Evolutionary conservation across 495 filamentous ascomycete species (phyloP).

Genomic region (Penicillium mononematosum): DNA sequence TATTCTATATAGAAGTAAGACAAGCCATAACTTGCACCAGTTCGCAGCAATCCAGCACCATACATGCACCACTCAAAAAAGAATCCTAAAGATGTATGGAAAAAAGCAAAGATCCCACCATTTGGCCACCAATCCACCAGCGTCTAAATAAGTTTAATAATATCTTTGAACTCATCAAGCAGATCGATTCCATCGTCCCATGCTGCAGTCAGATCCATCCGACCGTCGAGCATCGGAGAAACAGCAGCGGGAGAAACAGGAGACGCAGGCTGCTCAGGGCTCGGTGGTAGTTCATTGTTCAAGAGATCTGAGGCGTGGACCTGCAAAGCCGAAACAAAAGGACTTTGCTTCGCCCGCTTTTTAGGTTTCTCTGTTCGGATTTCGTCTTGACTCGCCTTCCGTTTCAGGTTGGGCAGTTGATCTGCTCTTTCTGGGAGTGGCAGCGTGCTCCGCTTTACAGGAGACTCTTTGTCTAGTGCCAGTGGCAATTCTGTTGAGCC

Average conservation of each 20-base stretch:
- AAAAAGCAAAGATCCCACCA: not conserved
- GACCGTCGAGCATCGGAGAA: not conserved
- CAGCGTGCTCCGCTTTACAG: slow-evolving; percentile 3
- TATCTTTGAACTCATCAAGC: slow-evolving; percentile 40
- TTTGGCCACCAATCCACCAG: not conserved
- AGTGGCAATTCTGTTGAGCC: slow-evolving; percentile 2
- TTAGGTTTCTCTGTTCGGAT: not conserved
- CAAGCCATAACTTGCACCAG: not conserved
- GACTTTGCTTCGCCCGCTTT: not conserved
- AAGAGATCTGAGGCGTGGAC: not conserved
- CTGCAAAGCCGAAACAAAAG: not conserved
- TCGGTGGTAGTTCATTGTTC: not conserved
- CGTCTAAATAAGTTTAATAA: slow-evolving; percentile 32
- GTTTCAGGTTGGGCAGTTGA: not conserved
- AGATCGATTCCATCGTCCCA: slow-evolving; percentile 16
- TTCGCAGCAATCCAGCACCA: not conserved
- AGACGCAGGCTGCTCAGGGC: not conserved
- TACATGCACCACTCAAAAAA: not conserved
- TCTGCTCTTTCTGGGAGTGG: not conserved
- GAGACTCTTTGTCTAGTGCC: not conserved
- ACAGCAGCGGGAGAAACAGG: not conserved
- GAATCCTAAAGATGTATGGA: not conserved
- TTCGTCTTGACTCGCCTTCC: slow-evolving; percentile 10
- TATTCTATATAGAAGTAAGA: slow-evolving; percentile 4
- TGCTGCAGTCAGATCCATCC: not conserved